Conservation (phyloP, 1,139 yeast species). For the Pichia sp. region DNA sequence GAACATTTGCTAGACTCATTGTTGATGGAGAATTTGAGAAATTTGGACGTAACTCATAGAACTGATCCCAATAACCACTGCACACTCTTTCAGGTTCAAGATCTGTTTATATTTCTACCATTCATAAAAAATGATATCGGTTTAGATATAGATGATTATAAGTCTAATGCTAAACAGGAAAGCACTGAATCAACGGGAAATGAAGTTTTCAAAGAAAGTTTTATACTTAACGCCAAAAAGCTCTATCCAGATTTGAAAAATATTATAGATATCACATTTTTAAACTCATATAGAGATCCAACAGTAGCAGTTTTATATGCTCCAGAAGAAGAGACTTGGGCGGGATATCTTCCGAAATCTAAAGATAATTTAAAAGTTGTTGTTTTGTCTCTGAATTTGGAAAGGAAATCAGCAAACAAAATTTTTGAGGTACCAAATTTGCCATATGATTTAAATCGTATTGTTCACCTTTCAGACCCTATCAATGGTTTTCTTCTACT, state of each 20-base stretch:
- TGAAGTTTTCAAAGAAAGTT: conserved; percentile 38
- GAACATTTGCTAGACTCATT: conserved; percentile 56
- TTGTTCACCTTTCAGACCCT: conserved; percentile 59
- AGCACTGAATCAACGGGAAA: conserved; percentile 1
- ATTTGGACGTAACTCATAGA: conserved; percentile 40
- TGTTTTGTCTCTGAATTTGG: conserved; percentile 56
- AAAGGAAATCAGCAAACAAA: conserved; percentile 55
- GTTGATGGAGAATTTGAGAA: conserved; percentile 38
- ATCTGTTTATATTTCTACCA: conserved; percentile 68
- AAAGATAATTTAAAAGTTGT: conserved; percentile 57
- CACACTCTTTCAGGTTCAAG: conserved; percentile 60
- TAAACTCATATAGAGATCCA: conserved; percentile 69
- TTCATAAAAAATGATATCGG: conserved; percentile 41
- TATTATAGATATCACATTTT: conserved; percentile 59
- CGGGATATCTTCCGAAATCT: conserved; percentile 53
- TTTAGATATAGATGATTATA: conserved; percentile 29
- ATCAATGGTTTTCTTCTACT: conserved; percentile 53
- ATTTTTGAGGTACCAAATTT: conserved; percentile 55
- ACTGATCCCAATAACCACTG: conserved; percentile 63
- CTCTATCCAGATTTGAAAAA: conserved; percentile 53
- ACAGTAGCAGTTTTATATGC: conserved; percentile 64
- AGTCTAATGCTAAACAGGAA: conserved; percentile 6
- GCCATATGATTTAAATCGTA: conserved; percentile 66
- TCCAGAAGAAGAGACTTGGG: conserved; percentile 62
- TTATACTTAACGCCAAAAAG: conserved; percentile 47